A percentile compares a stretch with the other conserved stretches of the same genome.
These are phyloP conservation scores for Saccharum officinarum DNA, from an alignment of 176 grass and related monocot genomes.

Conservation along the genomic window DNA sequence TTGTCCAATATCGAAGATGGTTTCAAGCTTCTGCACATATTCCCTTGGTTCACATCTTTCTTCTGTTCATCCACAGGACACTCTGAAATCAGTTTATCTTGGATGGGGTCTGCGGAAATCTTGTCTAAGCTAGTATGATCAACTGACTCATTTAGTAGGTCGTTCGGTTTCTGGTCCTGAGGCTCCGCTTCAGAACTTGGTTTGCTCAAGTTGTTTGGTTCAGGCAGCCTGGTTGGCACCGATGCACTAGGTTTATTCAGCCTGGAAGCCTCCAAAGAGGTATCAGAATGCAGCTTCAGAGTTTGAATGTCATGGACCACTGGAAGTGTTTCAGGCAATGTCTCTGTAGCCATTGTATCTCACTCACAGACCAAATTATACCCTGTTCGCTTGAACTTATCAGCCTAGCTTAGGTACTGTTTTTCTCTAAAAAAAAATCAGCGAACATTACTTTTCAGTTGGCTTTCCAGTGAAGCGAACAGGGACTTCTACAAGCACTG, in stretches of 20 bases:
- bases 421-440: too few relatives aligned
- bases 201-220: conserved; percentile 34
- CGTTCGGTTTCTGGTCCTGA: conserved; percentile 35
- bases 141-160: not conserved
- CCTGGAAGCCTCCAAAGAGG: conserved; percentile 31
- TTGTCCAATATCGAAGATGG: conserved; percentile 34
- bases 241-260: not conserved
- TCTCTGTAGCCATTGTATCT: conserved; percentile 50
- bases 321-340: conserved; percentile 25
- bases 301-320: conserved; percentile 1
- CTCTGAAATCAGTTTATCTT: conserved; percentile 1
- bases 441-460: too few relatives aligned
- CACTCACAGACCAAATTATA: not conserved
- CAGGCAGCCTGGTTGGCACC: conserved; percentile 9
- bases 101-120: conserved; percentile 2
- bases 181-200: not conserved
- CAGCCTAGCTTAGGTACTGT: too few relatives aligned
- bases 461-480: too few relatives aligned
- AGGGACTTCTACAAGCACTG: not conserved
- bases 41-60: conserved; percentile 25
- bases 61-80: conserved; percentile 41
- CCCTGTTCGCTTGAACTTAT: too few relatives aligned
- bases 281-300: conserved; percentile 27
- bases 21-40: conserved; percentile 10
- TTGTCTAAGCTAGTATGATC: not conserved